phyloP scores from a whole-genome alignment of 75 land plant species.

The Cryptomeria japonica region DNA sequence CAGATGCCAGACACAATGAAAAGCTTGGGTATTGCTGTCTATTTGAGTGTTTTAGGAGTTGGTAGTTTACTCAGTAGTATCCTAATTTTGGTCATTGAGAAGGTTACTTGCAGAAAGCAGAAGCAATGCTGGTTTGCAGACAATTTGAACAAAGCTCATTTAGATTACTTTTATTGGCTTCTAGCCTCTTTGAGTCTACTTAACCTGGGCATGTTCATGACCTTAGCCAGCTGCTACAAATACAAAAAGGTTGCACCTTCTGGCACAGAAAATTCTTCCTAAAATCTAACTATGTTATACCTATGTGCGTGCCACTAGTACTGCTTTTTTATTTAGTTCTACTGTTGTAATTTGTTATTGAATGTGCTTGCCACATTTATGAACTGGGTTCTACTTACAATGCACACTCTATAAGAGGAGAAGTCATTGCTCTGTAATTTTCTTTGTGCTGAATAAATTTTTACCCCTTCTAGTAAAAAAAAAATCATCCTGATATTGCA shows the following conservation, averaged over 20 bases:
- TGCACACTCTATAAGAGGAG: no score
- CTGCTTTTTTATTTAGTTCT: neutral
- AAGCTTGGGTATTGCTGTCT: slow-evolving; percentile 76
- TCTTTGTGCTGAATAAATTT: no score
- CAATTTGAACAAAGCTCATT: slow-evolving; percentile 44
- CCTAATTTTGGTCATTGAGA: slow-evolving; percentile 45
- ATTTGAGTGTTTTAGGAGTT: slow-evolving; percentile 72
- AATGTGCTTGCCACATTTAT: neutral
- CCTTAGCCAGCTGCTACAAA: slow-evolving; percentile 13
- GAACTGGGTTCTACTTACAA: no score
- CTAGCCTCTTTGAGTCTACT: slow-evolving; percentile 32
- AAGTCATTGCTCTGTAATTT: no score
- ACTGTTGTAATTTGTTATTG: neutral
- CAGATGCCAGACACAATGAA: slow-evolving; percentile 83
- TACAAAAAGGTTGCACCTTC: neutral
- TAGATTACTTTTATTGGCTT: slow-evolving; percentile 52
- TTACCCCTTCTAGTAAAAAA: no score
- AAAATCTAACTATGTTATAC: neutral
- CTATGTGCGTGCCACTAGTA: neutral
- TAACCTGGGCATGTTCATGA: slow-evolving; percentile 23
- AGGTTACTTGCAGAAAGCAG: slow-evolving; percentile 20
- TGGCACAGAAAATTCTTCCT: neutral
- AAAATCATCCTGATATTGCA: neutral
- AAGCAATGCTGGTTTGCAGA: slow-evolving; percentile 67
- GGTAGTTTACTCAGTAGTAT: slow-evolving; percentile 77